Conservation (phyloP, 441 rosid genomes). For the Populus trichocarpa region DNA sequence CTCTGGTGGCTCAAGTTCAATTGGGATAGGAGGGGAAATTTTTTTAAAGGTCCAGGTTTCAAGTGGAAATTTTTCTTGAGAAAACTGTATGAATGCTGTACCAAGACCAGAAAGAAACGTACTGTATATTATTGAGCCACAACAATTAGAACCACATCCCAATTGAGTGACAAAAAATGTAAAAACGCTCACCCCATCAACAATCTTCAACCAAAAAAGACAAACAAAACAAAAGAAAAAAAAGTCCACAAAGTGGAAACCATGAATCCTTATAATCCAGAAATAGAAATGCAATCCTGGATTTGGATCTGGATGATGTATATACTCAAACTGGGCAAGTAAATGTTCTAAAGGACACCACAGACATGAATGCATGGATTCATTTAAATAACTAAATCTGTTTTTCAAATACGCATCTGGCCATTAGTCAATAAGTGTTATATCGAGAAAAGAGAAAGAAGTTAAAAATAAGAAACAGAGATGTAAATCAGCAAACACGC, state of each 20-base stretch:
- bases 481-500: neutral
- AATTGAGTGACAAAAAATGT: neutral
- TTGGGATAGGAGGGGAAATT: neutral
- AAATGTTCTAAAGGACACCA: neutral
- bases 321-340: neutral
- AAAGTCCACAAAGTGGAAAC: neutral
- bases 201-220: neutral
- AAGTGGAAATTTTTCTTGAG: neutral
- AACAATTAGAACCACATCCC: neutral
- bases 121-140: neutral
- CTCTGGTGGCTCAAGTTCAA: neutral
- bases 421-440: neutral
- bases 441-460: too few species aligned
- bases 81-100: neutral
- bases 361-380: neutral
- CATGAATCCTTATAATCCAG: neutral
- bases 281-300: neutral
- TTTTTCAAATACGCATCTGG: neutral
- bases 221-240: neutral
- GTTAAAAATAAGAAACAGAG: too few species aligned
- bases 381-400: too few species aligned
- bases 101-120: neutral
- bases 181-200: neutral
- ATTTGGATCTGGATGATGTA: neutral
- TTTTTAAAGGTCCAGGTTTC: neutral